Conservation (phyloP, 2,329 filamentous ascomycete species). For the Allantophomopsis lycopodina region DNA sequence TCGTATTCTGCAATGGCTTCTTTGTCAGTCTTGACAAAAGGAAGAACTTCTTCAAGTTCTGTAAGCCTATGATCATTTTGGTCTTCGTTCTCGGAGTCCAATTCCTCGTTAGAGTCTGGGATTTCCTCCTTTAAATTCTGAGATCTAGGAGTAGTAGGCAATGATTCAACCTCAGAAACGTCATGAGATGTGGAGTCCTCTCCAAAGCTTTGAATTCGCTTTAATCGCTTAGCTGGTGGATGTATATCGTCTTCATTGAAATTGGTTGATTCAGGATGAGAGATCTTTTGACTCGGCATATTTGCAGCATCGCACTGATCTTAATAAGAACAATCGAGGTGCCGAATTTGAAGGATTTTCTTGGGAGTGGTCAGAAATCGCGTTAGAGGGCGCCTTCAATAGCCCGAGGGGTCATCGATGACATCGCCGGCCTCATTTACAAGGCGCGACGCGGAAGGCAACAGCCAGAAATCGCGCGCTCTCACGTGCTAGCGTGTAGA, state of each 20-base stretch:
- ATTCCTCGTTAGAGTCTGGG: constrained; percentile 21
- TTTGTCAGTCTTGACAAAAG: constrained; percentile 49
- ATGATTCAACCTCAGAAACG: constrained; percentile 11
- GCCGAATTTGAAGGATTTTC: too few relatives aligned
- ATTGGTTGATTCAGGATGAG: constrained; percentile 1
- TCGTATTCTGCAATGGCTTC: constrained; percentile 74
- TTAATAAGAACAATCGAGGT: too few relatives aligned
- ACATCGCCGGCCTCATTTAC: too few relatives aligned
- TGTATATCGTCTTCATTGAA: constrained; percentile 9
- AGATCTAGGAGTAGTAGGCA: constrained; percentile 1
- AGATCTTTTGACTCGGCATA: not conserved
- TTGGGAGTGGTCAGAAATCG: too few relatives aligned
- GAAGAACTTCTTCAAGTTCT: constrained; percentile 59
- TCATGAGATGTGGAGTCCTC: constrained; percentile 8
- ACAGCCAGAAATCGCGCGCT: too few relatives aligned
- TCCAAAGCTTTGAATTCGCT: constrained; percentile 11
- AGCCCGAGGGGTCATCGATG: too few relatives aligned
- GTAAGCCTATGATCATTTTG: constrained; percentile 31
- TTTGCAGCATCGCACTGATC: too few relatives aligned
- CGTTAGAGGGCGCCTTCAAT: too few relatives aligned
- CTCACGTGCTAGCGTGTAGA: too few relatives aligned
- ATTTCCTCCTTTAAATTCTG: constrained; percentile 16
- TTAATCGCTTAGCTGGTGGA: constrained; percentile 15
- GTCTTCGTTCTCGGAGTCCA: constrained; percentile 14
- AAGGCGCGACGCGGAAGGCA: too few relatives aligned